phyloP scores from a whole-genome alignment of 108 stramenopile genomes.

The Fistulifera pelliculosa region DNA sequence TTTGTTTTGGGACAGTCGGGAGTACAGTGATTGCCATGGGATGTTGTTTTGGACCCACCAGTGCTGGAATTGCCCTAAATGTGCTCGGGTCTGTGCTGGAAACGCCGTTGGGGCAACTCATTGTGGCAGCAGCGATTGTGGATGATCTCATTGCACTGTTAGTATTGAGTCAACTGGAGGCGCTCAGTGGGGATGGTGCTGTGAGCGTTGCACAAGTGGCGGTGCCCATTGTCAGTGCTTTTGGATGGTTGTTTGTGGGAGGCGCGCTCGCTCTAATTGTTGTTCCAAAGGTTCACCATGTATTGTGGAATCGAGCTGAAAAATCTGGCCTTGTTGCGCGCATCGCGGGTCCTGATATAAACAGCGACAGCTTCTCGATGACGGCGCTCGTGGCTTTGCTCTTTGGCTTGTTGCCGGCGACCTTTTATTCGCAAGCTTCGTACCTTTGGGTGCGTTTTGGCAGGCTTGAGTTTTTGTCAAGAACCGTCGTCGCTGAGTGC shows the following conservation, averaged over 20 bases:
- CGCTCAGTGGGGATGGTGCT: constrained; percentile 19
- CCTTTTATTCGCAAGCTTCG: constrained; percentile 41
- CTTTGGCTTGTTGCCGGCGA: constrained; percentile 49
- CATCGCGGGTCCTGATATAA: too few relatives aligned
- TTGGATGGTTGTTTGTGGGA: constrained; percentile 57
- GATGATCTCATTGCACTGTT: constrained; percentile 84
- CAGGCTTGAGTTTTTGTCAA: constrained; percentile 67
- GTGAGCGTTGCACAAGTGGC: constrained; percentile 36
- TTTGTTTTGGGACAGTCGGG: too few relatives aligned
- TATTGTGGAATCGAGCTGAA: constrained; percentile 15
- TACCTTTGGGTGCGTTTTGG: constrained; percentile 54
- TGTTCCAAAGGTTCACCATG: constrained; percentile 16
- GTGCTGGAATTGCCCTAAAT: constrained; percentile 73
- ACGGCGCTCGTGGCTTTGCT: constrained; percentile 42
- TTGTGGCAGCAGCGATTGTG: constrained; percentile 70
- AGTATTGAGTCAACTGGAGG: constrained; percentile 57
- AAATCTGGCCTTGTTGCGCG: too few relatives aligned
- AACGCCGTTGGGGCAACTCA: constrained; percentile 77
- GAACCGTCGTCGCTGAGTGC: constrained; percentile 41
- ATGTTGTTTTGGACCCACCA: constrained; percentile 70
- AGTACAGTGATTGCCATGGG: constrained; percentile 50
- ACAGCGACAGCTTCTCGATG: too few relatives aligned
- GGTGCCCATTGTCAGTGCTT: constrained; percentile 57
- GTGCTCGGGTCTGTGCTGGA: constrained; percentile 62
- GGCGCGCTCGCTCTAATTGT: constrained; percentile 54